Conservation (phyloP, 768 basidiomycete species). For the Leccinellum luteum region DNA sequence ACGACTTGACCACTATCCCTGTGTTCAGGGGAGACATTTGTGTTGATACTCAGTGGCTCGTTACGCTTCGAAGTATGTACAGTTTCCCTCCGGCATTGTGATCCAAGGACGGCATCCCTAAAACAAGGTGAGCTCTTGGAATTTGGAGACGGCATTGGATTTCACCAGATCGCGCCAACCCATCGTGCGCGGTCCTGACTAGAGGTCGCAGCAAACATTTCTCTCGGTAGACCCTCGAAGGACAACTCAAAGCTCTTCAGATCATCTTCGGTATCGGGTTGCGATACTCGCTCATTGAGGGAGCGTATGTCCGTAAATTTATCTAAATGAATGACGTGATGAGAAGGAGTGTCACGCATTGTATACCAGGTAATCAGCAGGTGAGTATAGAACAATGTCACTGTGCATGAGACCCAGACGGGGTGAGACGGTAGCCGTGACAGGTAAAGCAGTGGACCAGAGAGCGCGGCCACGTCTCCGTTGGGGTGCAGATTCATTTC, state of each 20-base stretch:
- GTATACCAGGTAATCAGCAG: slow-evolving; percentile 51
- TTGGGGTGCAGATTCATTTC: background rate
- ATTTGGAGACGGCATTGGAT: background rate
- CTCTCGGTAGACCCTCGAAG: slow-evolving; percentile 49
- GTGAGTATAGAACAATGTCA: slow-evolving; percentile 35
- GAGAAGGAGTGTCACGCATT: slow-evolving; percentile 37
- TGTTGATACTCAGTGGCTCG: slow-evolving; percentile 15
- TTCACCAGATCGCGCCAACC: slow-evolving; percentile 74
- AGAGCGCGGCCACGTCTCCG: slow-evolving; percentile 1
- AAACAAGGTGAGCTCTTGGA: background rate
- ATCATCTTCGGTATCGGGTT: slow-evolving; percentile 43
- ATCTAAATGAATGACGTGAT: slow-evolving; percentile 47
- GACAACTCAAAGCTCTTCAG: slow-evolving; percentile 63
- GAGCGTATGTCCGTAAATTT: slow-evolving; percentile 67
- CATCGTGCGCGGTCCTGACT: slow-evolving; percentile 66
- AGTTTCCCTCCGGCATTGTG: slow-evolving; percentile 23
- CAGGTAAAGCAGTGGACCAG: background rate
- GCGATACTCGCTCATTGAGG: slow-evolving; percentile 45
- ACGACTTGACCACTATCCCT: background rate
- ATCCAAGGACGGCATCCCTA: slow-evolving; percentile 60
- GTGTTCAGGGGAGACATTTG: slow-evolving; percentile 7
- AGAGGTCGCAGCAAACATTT: slow-evolving; percentile 62
- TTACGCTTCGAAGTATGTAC: background rate
- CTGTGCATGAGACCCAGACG: slow-evolving; percentile 51
- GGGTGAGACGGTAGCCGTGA: slow-evolving; percentile 32